Conservation (phyloP, 345 rosid genomes). For the Geranium rotundifolium region DNA sequence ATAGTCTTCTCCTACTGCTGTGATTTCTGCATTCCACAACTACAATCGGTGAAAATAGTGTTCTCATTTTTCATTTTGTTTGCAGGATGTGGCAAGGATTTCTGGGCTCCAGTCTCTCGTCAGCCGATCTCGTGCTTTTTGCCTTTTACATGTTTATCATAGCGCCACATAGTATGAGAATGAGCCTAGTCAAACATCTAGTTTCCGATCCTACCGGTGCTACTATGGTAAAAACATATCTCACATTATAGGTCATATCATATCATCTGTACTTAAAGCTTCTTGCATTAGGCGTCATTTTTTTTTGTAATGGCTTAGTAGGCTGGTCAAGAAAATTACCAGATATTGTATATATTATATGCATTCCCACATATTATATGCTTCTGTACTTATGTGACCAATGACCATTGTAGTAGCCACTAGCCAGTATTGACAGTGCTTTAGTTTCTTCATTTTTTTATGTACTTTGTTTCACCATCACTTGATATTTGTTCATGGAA, state of each 20-base stretch:
- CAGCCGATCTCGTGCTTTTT: constrained; percentile 73
- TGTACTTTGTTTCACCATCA: no score
- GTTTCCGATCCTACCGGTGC: constrained; percentile 89
- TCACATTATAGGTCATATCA: constrained; percentile 20
- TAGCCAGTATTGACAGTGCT: no score
- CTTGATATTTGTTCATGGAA: no score
- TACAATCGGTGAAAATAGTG: not conserved
- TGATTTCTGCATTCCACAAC: not conserved
- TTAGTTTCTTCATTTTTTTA: no score
- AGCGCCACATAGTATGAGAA: constrained; percentile 71
- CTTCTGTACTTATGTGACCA: no score
- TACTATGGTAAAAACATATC: constrained; percentile 83
- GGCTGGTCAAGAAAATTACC: not conserved
- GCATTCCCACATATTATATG: no score
- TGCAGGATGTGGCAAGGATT: constrained; percentile 97
- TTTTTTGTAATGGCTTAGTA: not conserved
- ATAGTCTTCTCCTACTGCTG: no score
- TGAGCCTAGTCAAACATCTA: constrained; percentile 67
- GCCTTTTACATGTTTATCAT: constrained; percentile 75
- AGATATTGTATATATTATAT: not conserved
- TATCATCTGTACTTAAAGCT: not conserved
- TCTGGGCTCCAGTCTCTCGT: constrained; percentile 80
- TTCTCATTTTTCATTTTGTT: not conserved
- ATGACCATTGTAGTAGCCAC: no score
- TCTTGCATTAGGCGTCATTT: not conserved